These are phyloP conservation scores for Fusarium siculi DNA, from an alignment of 2,329 filamentous ascomycete species.

Conservation along the genomic window DNA sequence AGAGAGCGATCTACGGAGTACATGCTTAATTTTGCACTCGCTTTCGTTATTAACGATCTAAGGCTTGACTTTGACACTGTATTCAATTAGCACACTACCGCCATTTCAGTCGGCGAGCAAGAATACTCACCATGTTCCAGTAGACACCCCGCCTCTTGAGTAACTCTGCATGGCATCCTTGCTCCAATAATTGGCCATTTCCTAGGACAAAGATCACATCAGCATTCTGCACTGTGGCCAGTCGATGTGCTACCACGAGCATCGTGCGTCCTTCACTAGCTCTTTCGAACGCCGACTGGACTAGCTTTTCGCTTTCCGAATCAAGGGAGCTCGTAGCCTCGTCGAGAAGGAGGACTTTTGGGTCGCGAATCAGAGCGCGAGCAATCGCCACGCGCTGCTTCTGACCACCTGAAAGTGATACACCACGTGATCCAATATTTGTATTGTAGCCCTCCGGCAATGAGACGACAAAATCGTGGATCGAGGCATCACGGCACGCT, in stretches of 20 bases:
- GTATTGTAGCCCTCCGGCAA: conserved; percentile 76
- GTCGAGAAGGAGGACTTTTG: conserved; percentile 74
- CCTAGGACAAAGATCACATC: conserved; percentile 85
- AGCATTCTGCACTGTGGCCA: conserved; percentile 81
- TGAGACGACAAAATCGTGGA: conserved; percentile 76
- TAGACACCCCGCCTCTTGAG: conserved; percentile 64
- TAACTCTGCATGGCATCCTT: conserved; percentile 63
- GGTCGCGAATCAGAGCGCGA: conserved; percentile 73
- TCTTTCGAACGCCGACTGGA: conserved; percentile 74
- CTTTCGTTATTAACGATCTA: conserved; percentile 57
- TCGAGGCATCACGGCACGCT: conserved; percentile 70
- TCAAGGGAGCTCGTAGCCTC: conserved; percentile 79
- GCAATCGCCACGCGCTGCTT: conserved; percentile 78
- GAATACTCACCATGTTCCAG: conserved; percentile 65
- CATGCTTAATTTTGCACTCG: not conserved
- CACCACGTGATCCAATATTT: conserved; percentile 72
- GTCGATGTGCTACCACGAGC: conserved; percentile 79
- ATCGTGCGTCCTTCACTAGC: conserved; percentile 71
- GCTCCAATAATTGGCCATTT: conserved; percentile 66
- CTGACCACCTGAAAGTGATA: conserved; percentile 76
- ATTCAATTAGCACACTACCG: conserved; percentile 38
- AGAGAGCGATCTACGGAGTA: conserved; percentile 2
- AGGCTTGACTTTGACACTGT: conserved; percentile 68
- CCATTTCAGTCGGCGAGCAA: not conserved
- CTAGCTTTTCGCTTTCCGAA: conserved; percentile 69